A percentile compares a stretch with the other conserved stretches of the same genome.
phyloP scores from a whole-genome alignment of 2,329 filamentous ascomycete species.

The Sporothrix globosa region DNA sequence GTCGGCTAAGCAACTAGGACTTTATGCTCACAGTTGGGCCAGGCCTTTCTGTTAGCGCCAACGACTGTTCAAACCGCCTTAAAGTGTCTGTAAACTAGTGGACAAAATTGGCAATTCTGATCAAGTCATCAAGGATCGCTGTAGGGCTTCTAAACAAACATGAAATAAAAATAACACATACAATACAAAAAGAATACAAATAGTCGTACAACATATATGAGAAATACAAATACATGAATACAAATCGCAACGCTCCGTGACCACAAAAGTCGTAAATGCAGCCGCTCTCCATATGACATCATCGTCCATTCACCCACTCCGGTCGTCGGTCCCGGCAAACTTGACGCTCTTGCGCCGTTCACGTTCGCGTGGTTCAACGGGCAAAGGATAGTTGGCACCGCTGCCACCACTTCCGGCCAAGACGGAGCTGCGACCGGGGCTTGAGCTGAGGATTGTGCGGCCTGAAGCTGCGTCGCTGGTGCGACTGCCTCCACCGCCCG shows the following conservation, averaged over 20 bases:
- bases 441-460: constrained; percentile 53
- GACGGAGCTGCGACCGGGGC: constrained; percentile 45
- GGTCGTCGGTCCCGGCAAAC: constrained; percentile 54
- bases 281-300: background rate
- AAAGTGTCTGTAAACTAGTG: too few relatives aligned
- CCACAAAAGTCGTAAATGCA: background rate
- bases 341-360: constrained; percentile 68
- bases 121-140: constrained; percentile 3
- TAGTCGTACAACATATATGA: background rate
- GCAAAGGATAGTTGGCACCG: background rate
- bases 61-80: too few relatives aligned
- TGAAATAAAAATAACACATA: too few relatives aligned
- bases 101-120: background rate
- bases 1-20: too few relatives aligned
- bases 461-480: constrained; percentile 35
- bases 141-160: too few relatives aligned
- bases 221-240: constrained; percentile 18
- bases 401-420: background rate
- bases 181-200: background rate
- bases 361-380: constrained; percentile 44
- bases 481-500: background rate
- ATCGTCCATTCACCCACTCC: background rate
- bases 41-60: too few relatives aligned
- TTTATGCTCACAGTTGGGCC: too few relatives aligned
- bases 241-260: background rate